Evolutionary conservation across 352 stramenopile genomes (phyloP), one percentile per base, ranked within the genome.

Genomic region (Phytopythium boreale): DNA sequence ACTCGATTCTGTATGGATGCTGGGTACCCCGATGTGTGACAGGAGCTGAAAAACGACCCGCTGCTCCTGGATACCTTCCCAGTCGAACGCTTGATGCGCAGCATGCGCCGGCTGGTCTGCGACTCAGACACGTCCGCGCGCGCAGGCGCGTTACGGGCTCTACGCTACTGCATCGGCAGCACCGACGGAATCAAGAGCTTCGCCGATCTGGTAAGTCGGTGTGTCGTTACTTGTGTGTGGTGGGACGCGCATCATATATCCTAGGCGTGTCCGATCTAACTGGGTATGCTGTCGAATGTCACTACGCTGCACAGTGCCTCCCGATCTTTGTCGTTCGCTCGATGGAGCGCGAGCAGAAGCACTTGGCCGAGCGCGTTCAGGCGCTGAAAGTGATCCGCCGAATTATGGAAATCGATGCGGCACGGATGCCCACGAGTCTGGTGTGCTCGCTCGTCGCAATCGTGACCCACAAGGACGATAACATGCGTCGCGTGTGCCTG

Each of bases 401-500:
- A 17, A 79, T 97, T 51, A 88, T 95, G 71, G 86, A 97, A 47
- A 91, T 96, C 60, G 88, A 97, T 52, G 85, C 81, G 24, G 79
- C 79, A 20, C 79, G 90, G 66, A 90, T 96, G 84, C 88, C 89
- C n/a, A 80, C 79, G 47, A 80, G 80, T 14, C 72, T 97, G n/a
- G 88, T 96, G 19, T 66, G 74, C 22, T 96, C 87, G 10, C 68
- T 97, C 41, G 80, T 93, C 39, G 85, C 89, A 6, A 90, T 96
- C 68, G 84, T 88, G 17, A 86, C 82, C 36, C 87, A 96, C 68
- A 94, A 95, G 59, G 89, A 97, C 62, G 89, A 97, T 69, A 95
- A 95, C 60, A 77, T 97, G 75, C 84, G 89, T 0, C 85, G 86
- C 37, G 84, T 97, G 47, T 93, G 82, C 52, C 71, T 97, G 19